These are phyloP conservation scores for Phoma sp. DNA, from an alignment of 2,329 filamentous ascomycete genomes.

Conservation along the genomic window DNA sequence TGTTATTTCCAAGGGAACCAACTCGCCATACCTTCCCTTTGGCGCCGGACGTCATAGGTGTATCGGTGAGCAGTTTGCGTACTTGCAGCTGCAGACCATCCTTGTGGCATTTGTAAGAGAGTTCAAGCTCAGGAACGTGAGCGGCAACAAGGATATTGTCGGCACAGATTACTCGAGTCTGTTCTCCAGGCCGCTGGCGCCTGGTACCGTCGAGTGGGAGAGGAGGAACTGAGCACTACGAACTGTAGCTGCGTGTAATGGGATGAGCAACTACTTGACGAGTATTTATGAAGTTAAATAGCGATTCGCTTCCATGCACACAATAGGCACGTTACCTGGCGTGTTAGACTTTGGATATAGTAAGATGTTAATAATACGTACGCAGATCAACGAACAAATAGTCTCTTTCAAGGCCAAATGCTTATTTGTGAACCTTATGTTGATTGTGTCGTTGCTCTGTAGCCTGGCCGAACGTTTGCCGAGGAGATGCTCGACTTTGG, in stretches of 20 bases:
- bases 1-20: conserved; percentile 87
- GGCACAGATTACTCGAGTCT: conserved; percentile 69
- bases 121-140: conserved; percentile 80
- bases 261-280: conserved; percentile 15
- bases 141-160: conserved; percentile 73
- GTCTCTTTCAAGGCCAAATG: neutral
- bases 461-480: conserved; percentile 10
- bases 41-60: conserved; percentile 92
- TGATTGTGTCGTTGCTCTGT: neutral
- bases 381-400: neutral
- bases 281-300: conserved; percentile 29
- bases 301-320: conserved; percentile 17
- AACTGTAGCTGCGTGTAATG: conserved; percentile 21
- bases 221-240: conserved; percentile 57
- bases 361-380: conserved; percentile 14
- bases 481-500: conserved; percentile 15
- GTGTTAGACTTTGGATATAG: conserved; percentile 19
- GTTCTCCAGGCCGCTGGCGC: conserved; percentile 55
- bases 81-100: conserved; percentile 89
- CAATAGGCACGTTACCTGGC: conserved; percentile 9
- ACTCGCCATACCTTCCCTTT: conserved; percentile 91
- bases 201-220: conserved; percentile 75
- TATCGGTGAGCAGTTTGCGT: conserved; percentile 97
- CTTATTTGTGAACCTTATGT: no score
- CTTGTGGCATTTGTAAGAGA: conserved; percentile 76